phyloP scores from a whole-genome alignment of 345 rosid species.

The Firmiana major region DNA sequence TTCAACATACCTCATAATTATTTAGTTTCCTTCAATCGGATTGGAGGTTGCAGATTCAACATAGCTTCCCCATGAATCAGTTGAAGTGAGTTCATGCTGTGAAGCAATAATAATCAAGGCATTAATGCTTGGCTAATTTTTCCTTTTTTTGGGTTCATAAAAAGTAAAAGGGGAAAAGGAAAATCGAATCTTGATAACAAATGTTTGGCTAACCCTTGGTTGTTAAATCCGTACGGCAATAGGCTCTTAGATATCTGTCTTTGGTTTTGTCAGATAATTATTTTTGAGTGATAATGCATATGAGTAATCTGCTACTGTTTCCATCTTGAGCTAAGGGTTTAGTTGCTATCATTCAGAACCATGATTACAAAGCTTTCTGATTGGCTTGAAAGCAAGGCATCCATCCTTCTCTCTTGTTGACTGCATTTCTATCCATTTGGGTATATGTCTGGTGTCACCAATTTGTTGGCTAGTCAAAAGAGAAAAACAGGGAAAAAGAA shows the following conservation, averaged over 20 bases:
- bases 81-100: neutral
- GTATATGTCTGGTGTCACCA: neutral
- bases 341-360: neutral
- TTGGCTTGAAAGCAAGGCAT: neutral
- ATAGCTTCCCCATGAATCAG: neutral
- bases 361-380: neutral
- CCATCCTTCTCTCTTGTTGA: neutral
- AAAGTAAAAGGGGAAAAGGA: too few relatives aligned
- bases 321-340: neutral
- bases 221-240: too few relatives aligned
- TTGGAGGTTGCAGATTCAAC: neutral
- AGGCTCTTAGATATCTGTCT: neutral
- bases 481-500: neutral
- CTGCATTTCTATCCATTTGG: neutral
- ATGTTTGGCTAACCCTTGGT: too few relatives aligned
- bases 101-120: neutral
- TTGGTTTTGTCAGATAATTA: neutral
- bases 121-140: too few relatives aligned
- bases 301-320: neutral
- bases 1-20: neutral
- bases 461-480: neutral
- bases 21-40: neutral
- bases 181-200: too few relatives aligned
- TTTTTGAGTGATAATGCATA: neutral
- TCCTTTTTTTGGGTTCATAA: too few relatives aligned